Evolutionary conservation across 148 eudicot species (phyloP).

Genomic region (Fallopia convolvulus): DNA sequence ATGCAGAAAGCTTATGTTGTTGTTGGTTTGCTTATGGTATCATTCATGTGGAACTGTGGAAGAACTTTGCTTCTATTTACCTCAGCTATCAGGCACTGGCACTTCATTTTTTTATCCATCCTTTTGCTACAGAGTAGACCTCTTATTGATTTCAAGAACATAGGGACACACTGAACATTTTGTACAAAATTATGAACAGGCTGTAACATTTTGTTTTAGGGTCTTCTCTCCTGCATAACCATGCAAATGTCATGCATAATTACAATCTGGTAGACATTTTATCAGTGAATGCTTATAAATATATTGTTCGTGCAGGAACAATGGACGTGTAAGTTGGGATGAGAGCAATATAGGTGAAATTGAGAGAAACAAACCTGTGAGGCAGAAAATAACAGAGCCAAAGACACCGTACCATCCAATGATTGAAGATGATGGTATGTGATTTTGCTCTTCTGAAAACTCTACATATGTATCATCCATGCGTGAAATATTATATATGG

Average conservation of each 20-base stretch:
- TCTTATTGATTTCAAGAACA: neutral
- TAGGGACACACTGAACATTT: neutral
- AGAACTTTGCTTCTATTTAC: neutral
- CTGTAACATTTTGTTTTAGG: neutral
- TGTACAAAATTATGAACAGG: neutral
- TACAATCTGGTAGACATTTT: neutral
- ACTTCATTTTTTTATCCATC: neutral
- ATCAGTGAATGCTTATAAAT: neutral
- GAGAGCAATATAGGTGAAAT: slow-evolving; percentile 79
- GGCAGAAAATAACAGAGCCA: slow-evolving; percentile 95
- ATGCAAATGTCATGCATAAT: neutral
- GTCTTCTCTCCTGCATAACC: neutral
- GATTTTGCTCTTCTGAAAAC: neutral
- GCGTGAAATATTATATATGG: neutral
- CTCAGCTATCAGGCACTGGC: neutral
- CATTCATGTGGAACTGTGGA: neutral
- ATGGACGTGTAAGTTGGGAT: slow-evolving; percentile 76
- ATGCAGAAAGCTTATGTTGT: neutral
- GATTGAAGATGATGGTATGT: slow-evolving; percentile 39
- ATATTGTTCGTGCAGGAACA: slow-evolving; percentile 19
- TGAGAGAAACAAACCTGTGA: slow-evolving; percentile 90
- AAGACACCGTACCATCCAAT: slow-evolving; percentile 89
- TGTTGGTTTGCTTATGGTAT: neutral
- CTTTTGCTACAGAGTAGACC: neutral
- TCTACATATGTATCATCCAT: neutral